Evolutionary conservation across 2,329 filamentous ascomycete species (phyloP).

Genomic region (Hypoxylon sp.): DNA sequence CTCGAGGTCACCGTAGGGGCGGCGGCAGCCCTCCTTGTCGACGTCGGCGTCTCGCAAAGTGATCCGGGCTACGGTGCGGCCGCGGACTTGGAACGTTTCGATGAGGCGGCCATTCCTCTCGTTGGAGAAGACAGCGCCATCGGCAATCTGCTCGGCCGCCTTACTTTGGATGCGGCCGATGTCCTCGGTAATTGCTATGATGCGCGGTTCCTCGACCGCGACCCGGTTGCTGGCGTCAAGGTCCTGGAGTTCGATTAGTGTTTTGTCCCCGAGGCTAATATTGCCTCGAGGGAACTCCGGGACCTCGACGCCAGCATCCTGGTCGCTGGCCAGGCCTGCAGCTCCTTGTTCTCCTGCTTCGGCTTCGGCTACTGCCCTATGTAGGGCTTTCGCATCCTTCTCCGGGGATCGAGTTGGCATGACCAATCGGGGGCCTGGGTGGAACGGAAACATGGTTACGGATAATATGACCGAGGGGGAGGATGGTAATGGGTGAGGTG

Average conservation of each 20-base stretch:
- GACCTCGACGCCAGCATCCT: background rate
- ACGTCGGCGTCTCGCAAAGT: constrained; percentile 9
- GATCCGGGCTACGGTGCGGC: background rate
- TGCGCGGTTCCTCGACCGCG: too few relatives aligned
- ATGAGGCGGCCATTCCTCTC: background rate
- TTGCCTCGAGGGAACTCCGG: background rate
- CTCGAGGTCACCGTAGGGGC: background rate
- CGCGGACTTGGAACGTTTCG: background rate
- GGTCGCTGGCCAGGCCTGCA: background rate
- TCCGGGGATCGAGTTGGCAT: background rate
- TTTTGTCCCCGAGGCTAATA: background rate
- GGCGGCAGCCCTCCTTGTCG: background rate
- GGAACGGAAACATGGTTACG: too few relatives aligned
- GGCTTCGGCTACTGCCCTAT: too few relatives aligned
- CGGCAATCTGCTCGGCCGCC: background rate
- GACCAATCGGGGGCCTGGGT: too few relatives aligned
- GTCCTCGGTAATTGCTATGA: background rate
- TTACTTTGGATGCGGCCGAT: background rate
- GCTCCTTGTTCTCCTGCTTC: background rate
- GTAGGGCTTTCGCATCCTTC: background rate
- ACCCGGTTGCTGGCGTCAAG: too few relatives aligned
- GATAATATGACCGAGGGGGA: too few relatives aligned
- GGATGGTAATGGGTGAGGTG: too few relatives aligned
- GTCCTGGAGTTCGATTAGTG: too few relatives aligned
- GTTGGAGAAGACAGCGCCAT: background rate